Evolutionary conservation across 441 rosid genomes (phyloP).

Genomic region (Pelargonium citronellum): DNA sequence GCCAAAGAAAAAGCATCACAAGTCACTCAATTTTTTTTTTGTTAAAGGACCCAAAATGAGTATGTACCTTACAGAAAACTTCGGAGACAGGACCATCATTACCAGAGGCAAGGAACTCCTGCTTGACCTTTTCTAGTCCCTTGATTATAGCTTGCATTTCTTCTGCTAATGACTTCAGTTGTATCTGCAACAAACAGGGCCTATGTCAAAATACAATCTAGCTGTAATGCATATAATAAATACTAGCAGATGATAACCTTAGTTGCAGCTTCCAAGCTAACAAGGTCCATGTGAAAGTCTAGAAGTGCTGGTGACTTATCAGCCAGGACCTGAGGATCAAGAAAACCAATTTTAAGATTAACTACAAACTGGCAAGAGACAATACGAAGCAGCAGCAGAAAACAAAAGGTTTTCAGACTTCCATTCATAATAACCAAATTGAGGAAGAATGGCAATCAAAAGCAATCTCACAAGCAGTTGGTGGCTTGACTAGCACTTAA

Average conservation of each 20-base stretch:
- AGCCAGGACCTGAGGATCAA: constrained; percentile 3
- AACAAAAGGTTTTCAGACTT: neutral
- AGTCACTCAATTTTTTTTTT: too few species aligned
- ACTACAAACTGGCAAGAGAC: neutral
- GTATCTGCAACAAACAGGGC: constrained; percentile 54
- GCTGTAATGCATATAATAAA: neutral
- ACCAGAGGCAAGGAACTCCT: constrained; percentile 79
- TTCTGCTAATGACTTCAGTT: constrained; percentile 88
- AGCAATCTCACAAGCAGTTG: too few species aligned
- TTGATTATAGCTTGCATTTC: constrained; percentile 99
- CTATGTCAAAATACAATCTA: neutral
- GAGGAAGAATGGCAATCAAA: too few species aligned
- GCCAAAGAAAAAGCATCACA: too few species aligned
- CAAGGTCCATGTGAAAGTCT: constrained; percentile 3
- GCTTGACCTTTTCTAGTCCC: constrained; percentile 89
- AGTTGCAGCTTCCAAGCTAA: neutral
- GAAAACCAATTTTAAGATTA: neutral
- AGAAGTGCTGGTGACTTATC: constrained; percentile 6
- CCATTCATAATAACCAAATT: too few species aligned
- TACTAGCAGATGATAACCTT: neutral
- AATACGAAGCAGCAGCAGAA: neutral
- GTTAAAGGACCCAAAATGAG: neutral
- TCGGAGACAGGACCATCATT: constrained; percentile 96
- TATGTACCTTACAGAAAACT: constrained; percentile 66
- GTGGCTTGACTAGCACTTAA: too few species aligned